Percentiles rank a stretch among this genome's conserved stretches.
phyloP scores from a whole-genome alignment of 768 basidiomycete genomes.

The Kwoniella bestiolae region DNA sequence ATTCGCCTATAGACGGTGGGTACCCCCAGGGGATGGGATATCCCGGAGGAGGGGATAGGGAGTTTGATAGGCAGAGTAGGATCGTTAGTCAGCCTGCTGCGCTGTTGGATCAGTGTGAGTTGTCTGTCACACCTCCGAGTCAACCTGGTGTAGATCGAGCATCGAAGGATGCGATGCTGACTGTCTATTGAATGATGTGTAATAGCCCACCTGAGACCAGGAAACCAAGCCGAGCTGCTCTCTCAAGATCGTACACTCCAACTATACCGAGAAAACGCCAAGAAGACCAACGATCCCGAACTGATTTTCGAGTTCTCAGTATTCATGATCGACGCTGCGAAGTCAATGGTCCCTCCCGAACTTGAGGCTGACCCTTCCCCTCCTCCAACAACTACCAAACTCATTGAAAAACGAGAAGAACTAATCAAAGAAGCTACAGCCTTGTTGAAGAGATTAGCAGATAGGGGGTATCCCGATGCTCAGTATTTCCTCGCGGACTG shows the following conservation, averaged over 20 bases:
- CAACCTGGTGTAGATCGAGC: no score
- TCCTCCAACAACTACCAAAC: constrained; percentile 22
- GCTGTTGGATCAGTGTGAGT: constrained; percentile 56
- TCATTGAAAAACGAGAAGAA: constrained; percentile 64
- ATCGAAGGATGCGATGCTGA: no score
- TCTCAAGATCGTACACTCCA: constrained; percentile 96
- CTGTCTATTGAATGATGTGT: neutral
- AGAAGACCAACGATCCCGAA: constrained; percentile 97
- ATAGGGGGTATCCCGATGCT: constrained; percentile 88
- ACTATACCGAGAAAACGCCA: constrained; percentile 95
- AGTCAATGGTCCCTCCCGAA: constrained; percentile 72
- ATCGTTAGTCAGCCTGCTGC: constrained; percentile 48
- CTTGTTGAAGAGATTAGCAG: constrained; percentile 87
- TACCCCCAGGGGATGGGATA: constrained; percentile 23
- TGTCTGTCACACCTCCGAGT: no score
- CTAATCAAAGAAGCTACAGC: constrained; percentile 84
- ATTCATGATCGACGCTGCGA: constrained; percentile 97
- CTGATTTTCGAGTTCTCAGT: constrained; percentile 98
- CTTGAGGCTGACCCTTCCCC: constrained; percentile 18
- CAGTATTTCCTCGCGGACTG: constrained; percentile 99
- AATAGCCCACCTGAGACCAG: constrained; percentile 79
- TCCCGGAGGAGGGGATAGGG: constrained; percentile 21
- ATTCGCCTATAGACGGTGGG: constrained; percentile 19
- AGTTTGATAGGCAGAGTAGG: constrained; percentile 27
- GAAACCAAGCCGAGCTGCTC: constrained; percentile 87